Conservation (phyloP, 2,329 filamentous ascomycete species). For the Epichloe sp. region DNA sequence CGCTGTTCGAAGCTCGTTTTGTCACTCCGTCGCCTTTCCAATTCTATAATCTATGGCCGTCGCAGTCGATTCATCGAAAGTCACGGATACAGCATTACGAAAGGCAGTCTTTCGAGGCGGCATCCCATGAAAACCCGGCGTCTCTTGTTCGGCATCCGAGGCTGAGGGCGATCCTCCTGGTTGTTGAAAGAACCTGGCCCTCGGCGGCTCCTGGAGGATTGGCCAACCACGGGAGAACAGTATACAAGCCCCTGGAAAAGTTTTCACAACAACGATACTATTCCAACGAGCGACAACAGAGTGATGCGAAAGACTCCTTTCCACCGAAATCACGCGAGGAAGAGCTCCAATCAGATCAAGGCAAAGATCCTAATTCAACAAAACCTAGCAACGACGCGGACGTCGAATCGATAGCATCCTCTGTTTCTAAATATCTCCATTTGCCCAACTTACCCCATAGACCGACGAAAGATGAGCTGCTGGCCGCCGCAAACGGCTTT, state of each 20-base stretch:
- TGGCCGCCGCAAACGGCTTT: slow-evolving; percentile 84
- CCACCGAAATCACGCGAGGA: neutral
- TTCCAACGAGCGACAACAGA: neutral
- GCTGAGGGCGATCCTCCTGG: neutral
- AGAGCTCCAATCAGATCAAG: neutral
- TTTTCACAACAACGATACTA: neutral
- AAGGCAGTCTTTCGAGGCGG: neutral
- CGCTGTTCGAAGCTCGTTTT: slow-evolving; percentile 3
- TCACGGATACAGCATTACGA: neutral
- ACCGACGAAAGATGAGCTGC: slow-evolving; percentile 83
- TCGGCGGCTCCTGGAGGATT: neutral
- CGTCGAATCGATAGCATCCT: slow-evolving; percentile 32
- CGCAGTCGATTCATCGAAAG: neutral
- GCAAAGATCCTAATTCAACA: neutral
- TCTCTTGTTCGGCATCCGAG: neutral
- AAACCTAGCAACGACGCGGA: slow-evolving; percentile 9
- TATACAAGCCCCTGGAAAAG: neutral
- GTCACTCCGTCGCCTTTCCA: neutral
- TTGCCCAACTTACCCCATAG: slow-evolving; percentile 65
- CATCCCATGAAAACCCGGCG: neutral
- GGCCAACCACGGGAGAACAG: neutral
- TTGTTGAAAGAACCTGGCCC: neutral
- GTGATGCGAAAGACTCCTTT: neutral
- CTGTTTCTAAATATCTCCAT: slow-evolving; percentile 47
- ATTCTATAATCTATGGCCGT: slow-evolving; percentile 2